Evolutionary conservation across 495 filamentous ascomycete species (phyloP).

Genomic region (Lineolata rhizophorae): DNA sequence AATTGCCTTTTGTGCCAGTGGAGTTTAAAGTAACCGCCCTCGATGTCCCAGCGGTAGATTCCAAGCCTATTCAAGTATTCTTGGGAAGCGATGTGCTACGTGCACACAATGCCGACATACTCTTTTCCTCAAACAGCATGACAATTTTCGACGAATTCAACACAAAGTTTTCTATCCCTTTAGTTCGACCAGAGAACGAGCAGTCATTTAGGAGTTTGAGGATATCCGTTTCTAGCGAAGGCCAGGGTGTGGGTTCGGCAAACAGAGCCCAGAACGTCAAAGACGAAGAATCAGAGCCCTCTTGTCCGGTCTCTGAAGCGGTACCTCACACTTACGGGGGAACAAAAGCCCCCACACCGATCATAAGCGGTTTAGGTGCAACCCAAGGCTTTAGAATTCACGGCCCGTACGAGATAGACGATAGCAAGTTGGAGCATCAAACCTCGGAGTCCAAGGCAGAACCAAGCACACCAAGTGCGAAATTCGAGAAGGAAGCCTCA

Average conservation of each 20-base stretch:
- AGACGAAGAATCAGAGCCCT: background rate
- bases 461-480: constrained; percentile 5
- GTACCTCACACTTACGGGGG: background rate
- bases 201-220: constrained; percentile 47
- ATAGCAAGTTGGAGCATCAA: background rate
- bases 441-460: background rate
- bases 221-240: background rate
- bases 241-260: background rate
- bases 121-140: constrained; percentile 79
- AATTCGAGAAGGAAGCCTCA: constrained; percentile 8
- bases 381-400: background rate
- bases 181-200: constrained; percentile 85
- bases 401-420: background rate
- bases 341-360: background rate
- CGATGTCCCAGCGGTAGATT: constrained; percentile 16
- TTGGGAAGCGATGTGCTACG: constrained; percentile 75
- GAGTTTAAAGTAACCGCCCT: constrained; percentile 36
- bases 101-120: constrained; percentile 68
- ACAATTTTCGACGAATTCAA: constrained; percentile 70
- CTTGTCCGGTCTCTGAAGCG: background rate
- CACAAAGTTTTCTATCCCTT: constrained; percentile 75
- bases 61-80: constrained; percentile 49
- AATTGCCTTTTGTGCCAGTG: constrained; percentile 57
- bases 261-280: background rate
- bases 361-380: background rate